Evolutionary conservation across 2,329 filamentous ascomycete species (phyloP).

Genomic region (Claviceps digitariae): DNA sequence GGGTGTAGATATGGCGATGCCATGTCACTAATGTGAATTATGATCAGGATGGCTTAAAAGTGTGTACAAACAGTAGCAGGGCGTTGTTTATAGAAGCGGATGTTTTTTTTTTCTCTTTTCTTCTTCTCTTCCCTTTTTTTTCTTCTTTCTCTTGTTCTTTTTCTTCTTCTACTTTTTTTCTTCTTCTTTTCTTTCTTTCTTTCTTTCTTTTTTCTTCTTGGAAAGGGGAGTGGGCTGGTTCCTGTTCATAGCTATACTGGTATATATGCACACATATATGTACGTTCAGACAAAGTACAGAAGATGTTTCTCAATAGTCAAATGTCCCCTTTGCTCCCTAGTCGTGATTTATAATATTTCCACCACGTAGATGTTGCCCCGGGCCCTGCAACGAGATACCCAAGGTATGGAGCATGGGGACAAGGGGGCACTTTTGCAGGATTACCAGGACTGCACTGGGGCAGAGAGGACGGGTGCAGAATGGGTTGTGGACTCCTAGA

Average conservation of each 20-base stretch:
- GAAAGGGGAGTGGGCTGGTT: not conserved
- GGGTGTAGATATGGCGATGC: not conserved
- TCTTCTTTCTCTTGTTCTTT: too few species aligned
- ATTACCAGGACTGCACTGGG: not conserved
- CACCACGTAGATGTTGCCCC: not conserved
- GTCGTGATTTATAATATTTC: not conserved
- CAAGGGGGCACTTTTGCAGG: not conserved
- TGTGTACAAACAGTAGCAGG: not conserved
- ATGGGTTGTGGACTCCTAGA: too few species aligned
- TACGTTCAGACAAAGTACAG: not conserved
- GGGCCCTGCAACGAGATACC: not conserved
- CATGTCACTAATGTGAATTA: not conserved
- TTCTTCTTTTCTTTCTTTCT: too few species aligned
- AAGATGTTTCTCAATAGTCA: not conserved
- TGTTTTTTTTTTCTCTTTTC: too few species aligned
- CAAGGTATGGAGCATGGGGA: not conserved
- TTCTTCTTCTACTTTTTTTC: too few species aligned
- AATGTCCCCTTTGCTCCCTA: not conserved
- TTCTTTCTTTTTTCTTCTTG: too few species aligned
- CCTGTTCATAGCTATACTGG: not conserved
- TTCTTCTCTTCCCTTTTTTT: too few species aligned
- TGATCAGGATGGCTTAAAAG: not conserved
- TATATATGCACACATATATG: not conserved
- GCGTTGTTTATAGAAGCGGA: not conserved
- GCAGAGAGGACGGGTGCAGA: too few species aligned